Evolutionary conservation across 73 alveolate species (phyloP), one percentile per base, ranked within the genome.

Genomic region (Paramecium caudatum): DNA sequence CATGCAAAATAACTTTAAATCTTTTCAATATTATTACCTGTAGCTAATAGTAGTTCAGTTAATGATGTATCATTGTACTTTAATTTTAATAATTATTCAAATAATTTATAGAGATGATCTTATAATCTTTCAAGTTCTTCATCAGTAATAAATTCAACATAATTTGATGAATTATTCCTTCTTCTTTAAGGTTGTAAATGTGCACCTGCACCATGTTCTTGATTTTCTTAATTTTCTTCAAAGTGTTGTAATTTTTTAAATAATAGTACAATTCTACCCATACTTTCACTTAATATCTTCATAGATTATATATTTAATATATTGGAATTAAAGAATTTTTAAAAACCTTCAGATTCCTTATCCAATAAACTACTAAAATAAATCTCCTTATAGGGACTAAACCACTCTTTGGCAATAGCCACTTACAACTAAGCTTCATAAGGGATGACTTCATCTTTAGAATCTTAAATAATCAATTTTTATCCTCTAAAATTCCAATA

Each of bases 381-480:
- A 27, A 27, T 55, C 80, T 55, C 80, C 13, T 55, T 55, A 6
- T 23, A 55, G 0, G 80, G 80, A 55, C 80, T 55, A 8, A 55
- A 55, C 80, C 80, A 55, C 30, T 55, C 80, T 55, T 43, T 55
- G 2, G 45, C 80, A 27, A 55, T 7, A 27, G 80, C 80, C 30
- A 55, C 80, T 21, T 55, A 7, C 45, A 74, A 27, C 32, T 74
- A 43, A 41, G 88, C 62, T 34, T 19, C 62, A 39, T 74, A 74
- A 15, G 88, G 88, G 1, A 74, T 39, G 2, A 74, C 19, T 74
- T 74, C 88, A 74, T 74, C 88, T 74, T 43, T 41, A 4, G 88
- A 21, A 45, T 74, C 88, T 19, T 37, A 21, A 1, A 74, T 47
- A 16, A 74, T 39, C 4, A 74, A 41, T 74, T 74, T 74, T 41